Conservation (phyloP, 306 rosid species). For the Begonia peltatifolia region DNA sequence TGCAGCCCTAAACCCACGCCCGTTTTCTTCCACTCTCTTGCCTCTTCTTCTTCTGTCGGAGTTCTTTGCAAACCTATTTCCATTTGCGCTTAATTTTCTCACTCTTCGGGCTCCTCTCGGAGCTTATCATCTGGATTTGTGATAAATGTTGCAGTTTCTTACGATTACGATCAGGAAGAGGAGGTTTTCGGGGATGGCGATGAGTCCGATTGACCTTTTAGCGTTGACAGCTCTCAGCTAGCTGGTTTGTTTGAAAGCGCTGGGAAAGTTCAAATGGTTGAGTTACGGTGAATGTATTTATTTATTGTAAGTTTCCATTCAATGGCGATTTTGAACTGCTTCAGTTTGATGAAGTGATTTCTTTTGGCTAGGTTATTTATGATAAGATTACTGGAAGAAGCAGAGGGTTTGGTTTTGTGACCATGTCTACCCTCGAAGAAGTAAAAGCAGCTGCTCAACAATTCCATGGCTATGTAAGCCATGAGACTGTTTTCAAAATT, state of each 20-base stretch:
- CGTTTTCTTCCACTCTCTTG: conserved; percentile 16
- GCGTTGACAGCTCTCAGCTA: conserved; percentile 65
- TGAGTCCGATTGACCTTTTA: conserved; percentile 37
- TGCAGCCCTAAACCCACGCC: conserved; percentile 8
- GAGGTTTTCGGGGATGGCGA: conserved; percentile 21
- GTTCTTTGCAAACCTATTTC: conserved; percentile 26
- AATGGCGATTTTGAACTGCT: no score
- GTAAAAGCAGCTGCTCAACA: conserved; percentile 70
- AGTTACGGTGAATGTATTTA: conserved; percentile 27
- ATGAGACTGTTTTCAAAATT: background rate
- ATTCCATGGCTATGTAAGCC: conserved; percentile 84
- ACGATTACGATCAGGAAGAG: conserved; percentile 67
- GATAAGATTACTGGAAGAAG: conserved; percentile 80
- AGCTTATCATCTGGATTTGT: conserved; percentile 30
- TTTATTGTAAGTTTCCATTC: no score
- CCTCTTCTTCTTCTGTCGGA: conserved; percentile 9
- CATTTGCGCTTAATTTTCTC: conserved; percentile 32
- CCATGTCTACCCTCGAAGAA: conserved; percentile 63
- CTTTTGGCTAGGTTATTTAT: conserved; percentile 48
- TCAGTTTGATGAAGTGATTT: background rate
- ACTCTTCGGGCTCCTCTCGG: conserved; percentile 7
- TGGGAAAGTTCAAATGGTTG: conserved; percentile 67
- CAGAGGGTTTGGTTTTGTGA: conserved; percentile 92
- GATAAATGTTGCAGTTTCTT: conserved; percentile 41
- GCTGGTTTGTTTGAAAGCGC: conserved; percentile 59